Conservation (phyloP, 2,329 filamentous ascomycete genomes). For the Talaromyces sp. region DNA sequence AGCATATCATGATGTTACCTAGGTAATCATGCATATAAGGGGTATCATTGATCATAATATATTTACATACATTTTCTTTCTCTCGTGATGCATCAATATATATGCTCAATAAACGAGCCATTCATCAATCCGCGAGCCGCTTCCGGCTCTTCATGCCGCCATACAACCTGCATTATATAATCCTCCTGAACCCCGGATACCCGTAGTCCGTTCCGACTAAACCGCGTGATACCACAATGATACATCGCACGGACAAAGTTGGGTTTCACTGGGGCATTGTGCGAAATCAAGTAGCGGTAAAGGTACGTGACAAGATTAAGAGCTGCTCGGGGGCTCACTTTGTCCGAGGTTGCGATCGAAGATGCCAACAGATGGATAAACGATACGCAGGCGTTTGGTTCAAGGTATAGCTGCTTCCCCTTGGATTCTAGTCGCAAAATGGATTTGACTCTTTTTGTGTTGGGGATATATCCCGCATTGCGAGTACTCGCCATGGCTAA, state of each 20-base stretch:
- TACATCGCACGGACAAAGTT: slow-evolving; percentile 47
- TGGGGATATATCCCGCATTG: slow-evolving; percentile 9
- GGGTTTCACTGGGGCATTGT: slow-evolving; percentile 40
- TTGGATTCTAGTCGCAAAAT: slow-evolving; percentile 10
- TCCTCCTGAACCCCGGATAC: slow-evolving; percentile 33
- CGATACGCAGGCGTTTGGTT: slow-evolving; percentile 35
- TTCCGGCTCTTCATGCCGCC: slow-evolving; percentile 39
- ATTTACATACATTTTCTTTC: background rate
- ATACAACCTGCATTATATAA: slow-evolving; percentile 44
- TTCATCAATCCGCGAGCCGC: slow-evolving; percentile 30
- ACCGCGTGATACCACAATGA: slow-evolving; percentile 45
- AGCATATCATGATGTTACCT: background rate
- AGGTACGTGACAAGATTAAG: slow-evolving; percentile 45
- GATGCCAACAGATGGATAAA: slow-evolving; percentile 44
- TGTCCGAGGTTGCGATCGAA: slow-evolving; percentile 36
- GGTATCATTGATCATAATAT: background rate
- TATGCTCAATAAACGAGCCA: slow-evolving; percentile 13
- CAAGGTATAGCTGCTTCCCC: slow-evolving; percentile 19
- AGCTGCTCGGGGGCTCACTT: slow-evolving; percentile 36
- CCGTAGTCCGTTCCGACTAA: slow-evolving; percentile 32
- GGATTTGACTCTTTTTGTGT: slow-evolving; percentile 7
- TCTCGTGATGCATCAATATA: background rate
- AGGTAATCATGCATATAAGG: background rate
- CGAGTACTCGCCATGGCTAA: slow-evolving; percentile 29
- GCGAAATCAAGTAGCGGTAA: slow-evolving; percentile 41